phyloP scores from a whole-genome alignment of 2,329 filamentous ascomycete species.

The Taxawa tesnikishii region DNA sequence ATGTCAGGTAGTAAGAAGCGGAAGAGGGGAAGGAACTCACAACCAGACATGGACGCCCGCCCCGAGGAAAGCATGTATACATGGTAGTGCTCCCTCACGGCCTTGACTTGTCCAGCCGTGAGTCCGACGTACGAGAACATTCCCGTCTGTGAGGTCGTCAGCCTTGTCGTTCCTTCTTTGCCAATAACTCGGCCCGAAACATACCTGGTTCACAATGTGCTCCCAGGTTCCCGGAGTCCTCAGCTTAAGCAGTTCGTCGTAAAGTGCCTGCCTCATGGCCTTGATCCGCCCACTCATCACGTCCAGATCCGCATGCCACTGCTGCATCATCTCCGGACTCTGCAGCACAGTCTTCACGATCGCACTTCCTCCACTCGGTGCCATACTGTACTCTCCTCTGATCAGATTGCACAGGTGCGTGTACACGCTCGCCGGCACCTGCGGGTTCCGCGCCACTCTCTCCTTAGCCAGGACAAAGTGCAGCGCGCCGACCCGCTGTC shows the following conservation, averaged over 20 bases:
- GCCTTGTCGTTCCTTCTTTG: not conserved
- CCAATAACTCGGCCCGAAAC: not conserved
- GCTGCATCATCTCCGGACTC: constrained; percentile 58
- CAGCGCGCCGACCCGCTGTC: constrained; percentile 84
- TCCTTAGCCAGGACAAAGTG: constrained; percentile 59
- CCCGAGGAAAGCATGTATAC: constrained; percentile 47
- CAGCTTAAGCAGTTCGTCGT: constrained; percentile 63
- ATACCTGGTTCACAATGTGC: constrained; percentile 48
- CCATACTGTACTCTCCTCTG: constrained; percentile 88
- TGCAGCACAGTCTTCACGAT: constrained; percentile 73
- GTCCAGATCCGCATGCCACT: constrained; percentile 79
- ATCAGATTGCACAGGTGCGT: constrained; percentile 83
- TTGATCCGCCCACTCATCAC: constrained; percentile 90
- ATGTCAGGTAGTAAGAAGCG: not conserved
- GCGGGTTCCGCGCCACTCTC: no score
- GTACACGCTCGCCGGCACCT: constrained; percentile 55
- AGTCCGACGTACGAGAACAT: constrained; percentile 91
- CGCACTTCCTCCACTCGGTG: constrained; percentile 76
- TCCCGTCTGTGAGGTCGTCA: constrained; percentile 57
- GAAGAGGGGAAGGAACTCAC: not conserved
- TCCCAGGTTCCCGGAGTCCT: constrained; percentile 80
- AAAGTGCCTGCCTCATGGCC: constrained; percentile 65
- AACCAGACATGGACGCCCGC: constrained; percentile 2
- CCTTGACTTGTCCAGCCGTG: constrained; percentile 54
- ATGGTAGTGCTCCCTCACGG: constrained; percentile 54